These are phyloP conservation scores for Penicillium antarcticum DNA, from an alignment of 495 filamentous ascomycete species.

Conservation along the genomic window DNA sequence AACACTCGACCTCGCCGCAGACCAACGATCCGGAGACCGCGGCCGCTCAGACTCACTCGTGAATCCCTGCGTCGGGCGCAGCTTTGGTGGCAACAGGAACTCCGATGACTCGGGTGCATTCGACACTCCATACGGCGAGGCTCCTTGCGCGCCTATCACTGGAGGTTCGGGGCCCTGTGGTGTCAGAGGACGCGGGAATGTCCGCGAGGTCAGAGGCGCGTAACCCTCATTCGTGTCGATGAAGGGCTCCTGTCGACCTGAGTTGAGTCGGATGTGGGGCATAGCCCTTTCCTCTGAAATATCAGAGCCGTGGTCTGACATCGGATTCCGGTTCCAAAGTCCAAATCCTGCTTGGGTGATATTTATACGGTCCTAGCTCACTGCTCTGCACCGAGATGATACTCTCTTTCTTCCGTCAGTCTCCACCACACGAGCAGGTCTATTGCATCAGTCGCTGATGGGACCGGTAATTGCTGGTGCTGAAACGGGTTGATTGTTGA, in stretches of 20 bases:
- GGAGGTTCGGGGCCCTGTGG: slow-evolving; percentile 12
- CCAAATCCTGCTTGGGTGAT: not conserved
- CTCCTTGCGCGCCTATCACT: slow-evolving; percentile 13
- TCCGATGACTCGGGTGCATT: slow-evolving; percentile 54
- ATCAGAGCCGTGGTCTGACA: slow-evolving; percentile 20
- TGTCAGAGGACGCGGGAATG: slow-evolving; percentile 22
- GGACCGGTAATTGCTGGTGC: not conserved
- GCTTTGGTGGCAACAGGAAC: slow-evolving; percentile 54
- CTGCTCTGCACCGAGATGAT: not conserved
- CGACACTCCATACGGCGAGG: slow-evolving; percentile 26
- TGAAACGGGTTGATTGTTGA: not conserved
- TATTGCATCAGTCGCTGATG: not conserved
- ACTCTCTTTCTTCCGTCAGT: not conserved
- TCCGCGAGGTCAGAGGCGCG: slow-evolving; percentile 23
- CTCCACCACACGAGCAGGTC: not conserved
- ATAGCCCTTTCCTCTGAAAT: slow-evolving; percentile 10
- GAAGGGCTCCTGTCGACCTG: slow-evolving; percentile 51
- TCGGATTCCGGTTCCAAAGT: not conserved
- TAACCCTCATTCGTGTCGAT: slow-evolving; percentile 26
- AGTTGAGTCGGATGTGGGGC: slow-evolving; percentile 61
- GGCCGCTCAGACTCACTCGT: not conserved
- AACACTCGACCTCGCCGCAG: slow-evolving; percentile 20
- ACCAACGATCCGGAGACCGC: slow-evolving; percentile 5
- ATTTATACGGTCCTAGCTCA: not conserved
- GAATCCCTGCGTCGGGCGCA: slow-evolving; percentile 14